Evolutionary conservation across 2,329 filamentous ascomycete genomes (phyloP).

Genomic region (Penicillium occitanis): DNA sequence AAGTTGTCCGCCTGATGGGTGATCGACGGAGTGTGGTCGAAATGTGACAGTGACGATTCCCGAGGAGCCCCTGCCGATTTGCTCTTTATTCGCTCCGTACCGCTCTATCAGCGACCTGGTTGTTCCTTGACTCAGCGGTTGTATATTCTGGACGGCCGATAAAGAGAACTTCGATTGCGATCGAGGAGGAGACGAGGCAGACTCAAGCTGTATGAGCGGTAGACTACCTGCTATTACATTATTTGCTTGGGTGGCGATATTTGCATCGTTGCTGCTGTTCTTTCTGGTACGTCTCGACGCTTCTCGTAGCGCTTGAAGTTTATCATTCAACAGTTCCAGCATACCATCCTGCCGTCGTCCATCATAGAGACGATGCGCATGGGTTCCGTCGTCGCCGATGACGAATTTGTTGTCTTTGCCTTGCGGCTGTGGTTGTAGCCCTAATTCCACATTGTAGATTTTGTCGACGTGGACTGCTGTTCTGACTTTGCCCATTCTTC

Average conservation of each 20-base stretch:
- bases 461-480: conserved; percentile 11
- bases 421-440: conserved; percentile 9
- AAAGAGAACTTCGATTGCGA: background rate
- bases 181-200: background rate
- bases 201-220: conserved; percentile 7
- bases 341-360: conserved; percentile 19
- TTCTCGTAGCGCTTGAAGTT: conserved; percentile 14
- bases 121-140: background rate
- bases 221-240: background rate
- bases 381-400: conserved; percentile 10
- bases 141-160: background rate
- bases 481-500: conserved; percentile 17
- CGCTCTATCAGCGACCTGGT: conserved; percentile 12
- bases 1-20: conserved; percentile 66
- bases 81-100: conserved; percentile 20
- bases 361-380: conserved; percentile 21
- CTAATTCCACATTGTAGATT: conserved; percentile 17
- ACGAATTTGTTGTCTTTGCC: conserved; percentile 15
- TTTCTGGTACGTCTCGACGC: background rate
- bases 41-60: conserved; percentile 87
- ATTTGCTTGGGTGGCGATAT: background rate
- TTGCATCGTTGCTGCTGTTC: background rate
- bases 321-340: conserved; percentile 20
- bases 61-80: conserved; percentile 81
- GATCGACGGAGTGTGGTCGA: conserved; percentile 73